phyloP scores from a whole-genome alignment of 2,329 filamentous ascomycete genomes.

The Clonostachys byssicola region DNA sequence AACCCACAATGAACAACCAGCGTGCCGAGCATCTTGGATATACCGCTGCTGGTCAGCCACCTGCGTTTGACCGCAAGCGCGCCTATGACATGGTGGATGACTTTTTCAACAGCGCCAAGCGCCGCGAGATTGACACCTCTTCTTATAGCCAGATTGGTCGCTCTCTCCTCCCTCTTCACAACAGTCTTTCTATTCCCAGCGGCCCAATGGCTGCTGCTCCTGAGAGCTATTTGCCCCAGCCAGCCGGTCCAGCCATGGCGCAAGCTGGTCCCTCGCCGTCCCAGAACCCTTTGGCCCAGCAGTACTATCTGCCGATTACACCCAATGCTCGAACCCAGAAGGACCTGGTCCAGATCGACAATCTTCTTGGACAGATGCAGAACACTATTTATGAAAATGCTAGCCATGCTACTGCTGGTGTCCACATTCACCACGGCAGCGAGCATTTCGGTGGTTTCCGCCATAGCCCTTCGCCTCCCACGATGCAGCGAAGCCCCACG shows the following conservation, averaged over 20 bases:
- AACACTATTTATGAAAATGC: slow-evolving; percentile 93
- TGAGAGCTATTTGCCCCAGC: slow-evolving; percentile 50
- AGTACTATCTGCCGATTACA: slow-evolving; percentile 81
- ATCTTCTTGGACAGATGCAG: slow-evolving; percentile 93
- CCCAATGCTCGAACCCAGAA: slow-evolving; percentile 87
- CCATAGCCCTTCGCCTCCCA: slow-evolving; percentile 49
- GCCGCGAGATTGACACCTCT: slow-evolving; percentile 80
- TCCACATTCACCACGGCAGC: slow-evolving; percentile 72
- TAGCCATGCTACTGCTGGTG: slow-evolving; percentile 73
- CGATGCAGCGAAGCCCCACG: slow-evolving; percentile 25
- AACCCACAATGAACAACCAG: slow-evolving; percentile 50
- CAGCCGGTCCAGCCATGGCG: slow-evolving; percentile 34
- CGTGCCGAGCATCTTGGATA: slow-evolving; percentile 62
- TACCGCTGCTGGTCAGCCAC: slow-evolving; percentile 31
- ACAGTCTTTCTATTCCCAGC: slow-evolving; percentile 59
- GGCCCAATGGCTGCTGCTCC: slow-evolving; percentile 32
- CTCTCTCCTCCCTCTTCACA: slow-evolving; percentile 77
- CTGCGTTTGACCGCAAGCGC: slow-evolving; percentile 72
- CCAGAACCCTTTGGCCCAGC: slow-evolving; percentile 58
- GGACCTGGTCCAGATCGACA: slow-evolving; percentile 89
- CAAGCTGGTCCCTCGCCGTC: slow-evolving; percentile 54
- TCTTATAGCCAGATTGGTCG: slow-evolving; percentile 92
- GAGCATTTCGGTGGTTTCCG: slow-evolving; percentile 56
- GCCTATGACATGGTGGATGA: slow-evolving; percentile 87
- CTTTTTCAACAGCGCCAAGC: slow-evolving; percentile 91